phyloP scores from a whole-genome alignment of 2,329 filamentous ascomycete species.

The Xylaria sp. region DNA sequence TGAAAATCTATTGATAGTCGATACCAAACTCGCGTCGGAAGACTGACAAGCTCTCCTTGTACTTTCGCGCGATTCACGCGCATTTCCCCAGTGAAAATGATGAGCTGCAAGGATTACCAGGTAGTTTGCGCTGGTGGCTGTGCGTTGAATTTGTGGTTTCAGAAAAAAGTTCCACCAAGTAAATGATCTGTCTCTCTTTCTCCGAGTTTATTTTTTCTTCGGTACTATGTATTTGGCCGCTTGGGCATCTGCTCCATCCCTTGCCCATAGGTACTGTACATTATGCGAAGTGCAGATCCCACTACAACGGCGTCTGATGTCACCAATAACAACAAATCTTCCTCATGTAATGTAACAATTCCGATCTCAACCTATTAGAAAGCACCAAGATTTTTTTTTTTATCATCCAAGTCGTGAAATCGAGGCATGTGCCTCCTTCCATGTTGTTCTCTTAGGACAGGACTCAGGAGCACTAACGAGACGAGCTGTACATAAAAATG shows the following conservation, averaged over 20 bases:
- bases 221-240: too few species aligned
- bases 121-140: not conserved
- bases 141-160: conserved; percentile 21
- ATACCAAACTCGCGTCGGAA: conserved; percentile 5
- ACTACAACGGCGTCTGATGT: conserved; percentile 24
- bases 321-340: conserved; percentile 22
- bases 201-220: conserved; percentile 1
- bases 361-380: not conserved
- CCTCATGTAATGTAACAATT: conserved; percentile 11
- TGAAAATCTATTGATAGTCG: conserved; percentile 18
- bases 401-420: not conserved
- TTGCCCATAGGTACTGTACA: conserved; percentile 8
- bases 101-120: conserved; percentile 23
- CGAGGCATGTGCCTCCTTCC: not conserved
- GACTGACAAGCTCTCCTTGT: not conserved
- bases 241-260: conserved; percentile 7
- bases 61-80: not conserved
- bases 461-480: not conserved
- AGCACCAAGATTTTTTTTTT: not conserved
- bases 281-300: conserved; percentile 27
- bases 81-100: not conserved
- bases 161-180: conserved; percentile 11
- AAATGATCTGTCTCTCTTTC: conserved; percentile 6
- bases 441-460: not conserved
- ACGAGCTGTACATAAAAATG: not conserved